Conservation (phyloP, 768 basidiomycete species). For the Boletus rex-veris region DNA sequence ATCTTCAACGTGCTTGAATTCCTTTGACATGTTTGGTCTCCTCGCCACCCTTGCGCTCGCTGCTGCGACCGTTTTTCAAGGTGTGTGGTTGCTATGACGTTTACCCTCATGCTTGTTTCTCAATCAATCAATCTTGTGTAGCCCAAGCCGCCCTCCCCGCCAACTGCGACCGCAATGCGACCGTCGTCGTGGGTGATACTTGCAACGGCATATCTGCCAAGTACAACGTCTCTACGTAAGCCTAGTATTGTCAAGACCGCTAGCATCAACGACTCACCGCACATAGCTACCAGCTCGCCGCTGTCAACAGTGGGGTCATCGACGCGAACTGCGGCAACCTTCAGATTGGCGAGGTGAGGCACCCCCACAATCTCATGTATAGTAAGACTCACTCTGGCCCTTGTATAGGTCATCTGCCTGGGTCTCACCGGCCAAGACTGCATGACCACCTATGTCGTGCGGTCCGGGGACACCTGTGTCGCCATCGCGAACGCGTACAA, state of each 20-base stretch:
- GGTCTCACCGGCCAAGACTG: conserved; percentile 59
- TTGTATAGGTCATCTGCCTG: conserved; percentile 48
- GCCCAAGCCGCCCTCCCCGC: conserved; percentile 44
- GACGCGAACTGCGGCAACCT: conserved; percentile 57
- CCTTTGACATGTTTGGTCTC: conserved; percentile 17
- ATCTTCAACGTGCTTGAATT: neutral
- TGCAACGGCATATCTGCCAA: conserved; percentile 65
- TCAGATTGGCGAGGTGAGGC: conserved; percentile 41
- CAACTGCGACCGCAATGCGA: conserved; percentile 59
- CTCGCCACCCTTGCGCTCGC: conserved; percentile 14
- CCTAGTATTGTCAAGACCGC: neutral
- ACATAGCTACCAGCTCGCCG: conserved; percentile 54
- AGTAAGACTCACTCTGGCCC: neutral
- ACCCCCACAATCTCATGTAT: neutral
- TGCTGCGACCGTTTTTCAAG: conserved; percentile 10
- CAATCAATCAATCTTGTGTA: conserved; percentile 19
- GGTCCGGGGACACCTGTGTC: conserved; percentile 49
- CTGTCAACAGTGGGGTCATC: conserved; percentile 47
- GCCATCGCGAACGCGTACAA: conserved; percentile 39
- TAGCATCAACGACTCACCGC: neutral
- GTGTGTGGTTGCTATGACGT: conserved; percentile 7
- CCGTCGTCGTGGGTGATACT: conserved; percentile 52
- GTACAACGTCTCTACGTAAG: conserved; percentile 61
- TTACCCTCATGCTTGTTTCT: neutral
- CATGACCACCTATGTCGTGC: conserved; percentile 42